Evolutionary conservation across 345 rosid genomes (phyloP), one percentile per base, ranked within the genome.

Genomic region (Brassica cretica): DNA sequence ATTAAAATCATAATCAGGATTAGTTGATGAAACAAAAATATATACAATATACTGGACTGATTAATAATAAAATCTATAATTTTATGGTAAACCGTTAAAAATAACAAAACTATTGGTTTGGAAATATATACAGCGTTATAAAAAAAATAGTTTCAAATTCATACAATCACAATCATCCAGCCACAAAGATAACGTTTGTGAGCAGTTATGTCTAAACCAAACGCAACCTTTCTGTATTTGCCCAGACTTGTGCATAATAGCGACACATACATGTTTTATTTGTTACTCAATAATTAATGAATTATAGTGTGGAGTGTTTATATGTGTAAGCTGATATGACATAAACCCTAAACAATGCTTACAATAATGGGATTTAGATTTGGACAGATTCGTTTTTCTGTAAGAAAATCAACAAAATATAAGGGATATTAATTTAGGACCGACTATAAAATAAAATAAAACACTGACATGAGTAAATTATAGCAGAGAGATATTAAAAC

Each of bases 141-240:
- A 30, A 61, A 14, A 61, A 14, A 32, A 10, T 24, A 69, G 19
- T 69, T 62, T 69, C 37, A 46, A 30, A 30, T 62, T 9, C 37
- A 32, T 53, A 63, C 39, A 76, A 49, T 69, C 56, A 70, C 29
- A 68, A 70, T 49, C 70, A 64, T 70, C 69, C 70, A 76, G 5
- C 41, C n/a, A 70, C 29, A 63, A 12, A 63, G 62, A 41, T 65
- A 32, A 66, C 55, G 63, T 72, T 72, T 9, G 61, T 18, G 33
- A 66, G 49, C 68, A 66, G 39, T 15, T 44, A 39, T 49, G 64
- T 41, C 32, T 59, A 78, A 78, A 66, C 73, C 64, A 72, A 66
- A 78, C 81, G 77, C 69, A 72, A 72, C 69, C 73, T 19, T 19
- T 72, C 64, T 78, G 73, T 66, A 60, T 66, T 21, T 78, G 77